Base-by-base conservation (phyloP, 139 green algal genomes). In the Picocystis salinarum region DNA sequence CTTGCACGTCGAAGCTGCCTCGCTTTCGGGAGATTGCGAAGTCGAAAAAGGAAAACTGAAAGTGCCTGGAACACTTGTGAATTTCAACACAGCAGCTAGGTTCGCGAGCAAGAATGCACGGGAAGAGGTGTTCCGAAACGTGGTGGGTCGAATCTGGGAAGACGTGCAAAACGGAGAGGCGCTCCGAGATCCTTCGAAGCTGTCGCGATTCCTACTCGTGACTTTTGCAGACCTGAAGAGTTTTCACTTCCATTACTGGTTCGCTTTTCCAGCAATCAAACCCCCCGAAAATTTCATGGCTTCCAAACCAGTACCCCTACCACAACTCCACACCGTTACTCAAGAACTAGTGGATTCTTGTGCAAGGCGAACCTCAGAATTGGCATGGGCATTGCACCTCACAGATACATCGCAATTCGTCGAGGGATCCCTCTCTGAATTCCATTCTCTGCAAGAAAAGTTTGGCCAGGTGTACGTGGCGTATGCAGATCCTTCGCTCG, bases 141-240 rank as follows among this genome's bases (percentile, higher is more conserved):
- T 46, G 0, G 57, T 48, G 3, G 19, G 23, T 1, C 26, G 50
- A 18, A 49, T 94, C 3, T 89, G 72, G 74, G 17, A 37, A 0
- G 55, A 70, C 53, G 83, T 95, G 19, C 0, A 40, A 28, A 60
- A 30, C 6, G 70, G 73, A 5, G 33, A 20, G 1, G 76, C 69
- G 4, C 52, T 66, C 33, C 15, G 33, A n/a, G 51, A 74, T 20
- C 61, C 71, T 2, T 40, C 46, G 27, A 46, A 64, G 12, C 64
- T 87, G 20, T 48, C 26, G 20, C 44, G 53, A 4, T 86, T 89
- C 42, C 30, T 81, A 22, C 40, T 92, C 23, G 33, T 93, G 2
- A 37, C 58, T 0, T 70, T 79, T 61, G 82, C 74, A n/a, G 83
- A 95, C 46, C 60, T 95, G 10, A 96, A 96, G 69, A 55, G 58